A percentile compares a stretch with the other conserved stretches of the same genome.
These are phyloP conservation scores for Petunia axillaris DNA, from an alignment of 257 asterid species.

Conservation along the genomic window DNA sequence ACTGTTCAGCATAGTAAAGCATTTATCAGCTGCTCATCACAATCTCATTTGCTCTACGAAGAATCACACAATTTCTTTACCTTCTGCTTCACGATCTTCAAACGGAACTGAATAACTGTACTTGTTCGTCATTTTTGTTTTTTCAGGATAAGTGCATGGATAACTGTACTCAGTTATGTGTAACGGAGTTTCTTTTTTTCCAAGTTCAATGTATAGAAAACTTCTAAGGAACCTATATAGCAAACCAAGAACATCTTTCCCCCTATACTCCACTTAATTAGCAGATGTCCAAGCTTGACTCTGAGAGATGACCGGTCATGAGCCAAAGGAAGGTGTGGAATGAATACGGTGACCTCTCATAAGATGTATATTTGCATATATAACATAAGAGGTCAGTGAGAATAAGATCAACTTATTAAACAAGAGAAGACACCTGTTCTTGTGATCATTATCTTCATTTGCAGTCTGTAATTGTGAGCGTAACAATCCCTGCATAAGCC, in stretches of 20 bases:
- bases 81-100: conserved; percentile 6
- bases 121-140: neutral
- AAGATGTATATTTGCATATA: neutral
- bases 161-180: conserved; percentile 22
- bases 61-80: neutral
- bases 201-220: neutral
- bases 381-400: conserved; percentile 16
- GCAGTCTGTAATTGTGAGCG: conserved; percentile 84
- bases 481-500: conserved; percentile 66
- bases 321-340: neutral
- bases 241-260: neutral
- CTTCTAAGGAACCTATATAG: conserved; percentile 14
- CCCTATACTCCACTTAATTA: neutral
- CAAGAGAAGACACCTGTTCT: conserved; percentile 58
- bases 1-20: conserved; percentile 19
- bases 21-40: conserved; percentile 7
- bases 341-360: neutral
- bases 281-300: conserved; percentile 15
- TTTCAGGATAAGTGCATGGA: neutral
- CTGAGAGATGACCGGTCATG: neutral
- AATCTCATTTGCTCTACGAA: conserved; percentile 19
- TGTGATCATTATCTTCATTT: conserved; percentile 83
- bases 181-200: neutral
- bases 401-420: conserved; percentile 20
- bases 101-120: conserved; percentile 12